These are phyloP conservation scores for Waltiozyma sp. DNA, from an alignment of 1,139 yeast species.

Conservation along the genomic window DNA sequence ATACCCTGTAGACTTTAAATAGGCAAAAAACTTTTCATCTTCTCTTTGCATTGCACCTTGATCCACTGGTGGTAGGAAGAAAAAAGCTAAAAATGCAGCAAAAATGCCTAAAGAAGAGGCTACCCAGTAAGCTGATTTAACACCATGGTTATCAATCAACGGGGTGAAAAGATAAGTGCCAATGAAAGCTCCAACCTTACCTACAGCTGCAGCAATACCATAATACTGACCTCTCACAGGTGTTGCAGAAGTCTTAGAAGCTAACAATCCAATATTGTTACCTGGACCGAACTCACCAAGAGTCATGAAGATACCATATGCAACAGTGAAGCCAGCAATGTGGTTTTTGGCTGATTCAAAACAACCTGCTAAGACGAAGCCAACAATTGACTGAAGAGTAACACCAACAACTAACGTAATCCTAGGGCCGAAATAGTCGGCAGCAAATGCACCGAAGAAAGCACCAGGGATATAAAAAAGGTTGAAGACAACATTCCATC, in stretches of 20 bases:
- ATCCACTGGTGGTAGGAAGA: conserved; percentile 56
- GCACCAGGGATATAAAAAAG: conserved; percentile 49
- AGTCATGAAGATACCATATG: conserved; percentile 49
- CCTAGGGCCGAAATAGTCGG: conserved; percentile 46
- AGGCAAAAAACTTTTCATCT: conserved; percentile 52
- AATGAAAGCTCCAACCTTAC: conserved; percentile 39
- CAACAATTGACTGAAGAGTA: conserved; percentile 46
- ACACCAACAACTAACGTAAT: conserved; percentile 49
- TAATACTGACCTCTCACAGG: conserved; percentile 61
- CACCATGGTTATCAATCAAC: conserved; percentile 21
- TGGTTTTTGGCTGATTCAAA: conserved; percentile 37
- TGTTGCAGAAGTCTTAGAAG: conserved; percentile 64
- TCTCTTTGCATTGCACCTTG: conserved; percentile 60
- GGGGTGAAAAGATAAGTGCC: conserved; percentile 26
- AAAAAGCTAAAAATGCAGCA: conserved; percentile 49
- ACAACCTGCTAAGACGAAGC: conserved; percentile 47
- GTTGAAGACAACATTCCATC: conserved; percentile 47
- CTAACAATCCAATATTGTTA: conserved; percentile 55
- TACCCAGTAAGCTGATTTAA: conserved; percentile 21
- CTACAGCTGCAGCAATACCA: conserved; percentile 41
- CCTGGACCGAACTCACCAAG: conserved; percentile 73
- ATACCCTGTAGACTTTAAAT: conserved; percentile 50
- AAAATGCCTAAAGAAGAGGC: conserved; percentile 48
- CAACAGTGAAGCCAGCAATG: conserved; percentile 43
- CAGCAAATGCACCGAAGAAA: conserved; percentile 41